Evolutionary conservation across 768 basidiomycete species (phyloP), one percentile per base, ranked within the genome.

Genomic region (Rubroboletus satanas): DNA sequence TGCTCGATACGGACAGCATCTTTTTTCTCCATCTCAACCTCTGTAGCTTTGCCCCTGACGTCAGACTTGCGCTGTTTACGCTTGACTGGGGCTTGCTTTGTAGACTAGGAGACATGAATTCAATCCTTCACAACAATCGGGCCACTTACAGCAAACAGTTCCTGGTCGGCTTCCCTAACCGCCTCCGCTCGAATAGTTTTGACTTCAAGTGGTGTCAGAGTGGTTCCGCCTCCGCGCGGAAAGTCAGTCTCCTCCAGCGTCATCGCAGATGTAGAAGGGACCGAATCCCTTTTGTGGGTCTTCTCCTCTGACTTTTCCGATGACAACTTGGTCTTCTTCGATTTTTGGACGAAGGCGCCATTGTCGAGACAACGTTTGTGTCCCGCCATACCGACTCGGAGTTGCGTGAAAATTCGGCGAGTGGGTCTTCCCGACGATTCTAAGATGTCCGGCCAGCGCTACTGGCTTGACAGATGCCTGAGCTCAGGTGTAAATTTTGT

Each of bases 201-300:
- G 51, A 93, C 86, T 70, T 99, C 95, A 7, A 92, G 74, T 32
- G 93, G 87, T 18, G 95, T 97, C 62, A 96, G 80, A 32, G 77
- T 80, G 1, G 93, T 90, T 49, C 96, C 96, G 28, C 96, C 96
- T 28, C 96, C 97, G 62, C 96, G 85, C 54, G 95, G 95, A 72
- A 98, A 99, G 71, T 95, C 93, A 47, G 92, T 80, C 64, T 95
- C 93, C 37, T 93, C 84, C 10, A 77, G 57, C 35, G 75, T 71
- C 53, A 77, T 63, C 59, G 66, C 73, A n/a, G 78, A 75, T 29
- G 68, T 60, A 10, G 71, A 60, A 47, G 72, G 67, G 4, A 69
- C 58, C 10, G 73, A 54, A 18, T 73, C 69, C 18, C 63, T 59
- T 58, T 62, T 42, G 48, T 50, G 46, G 10, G 51, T 35, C 58